These are phyloP conservation scores for Sporothrix brasiliensis DNA, from an alignment of 2,329 filamentous ascomycete genomes.

Conservation along the genomic window DNA sequence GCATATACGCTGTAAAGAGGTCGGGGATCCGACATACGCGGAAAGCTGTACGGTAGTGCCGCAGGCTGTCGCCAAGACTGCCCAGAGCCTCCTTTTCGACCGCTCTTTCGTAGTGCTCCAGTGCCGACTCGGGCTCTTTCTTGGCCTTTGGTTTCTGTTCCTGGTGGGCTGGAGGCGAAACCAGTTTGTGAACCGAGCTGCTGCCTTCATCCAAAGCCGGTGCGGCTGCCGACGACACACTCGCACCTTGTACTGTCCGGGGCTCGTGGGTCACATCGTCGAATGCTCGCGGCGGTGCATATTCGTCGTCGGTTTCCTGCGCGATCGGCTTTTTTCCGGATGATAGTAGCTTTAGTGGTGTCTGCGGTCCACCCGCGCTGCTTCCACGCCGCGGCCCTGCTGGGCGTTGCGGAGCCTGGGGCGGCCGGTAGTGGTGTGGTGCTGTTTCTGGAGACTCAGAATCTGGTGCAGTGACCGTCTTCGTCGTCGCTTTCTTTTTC, in stretches of 20 bases:
- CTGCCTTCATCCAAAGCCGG: slow-evolving; percentile 34
- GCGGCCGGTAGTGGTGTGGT: neutral
- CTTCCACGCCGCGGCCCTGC: slow-evolving; percentile 20
- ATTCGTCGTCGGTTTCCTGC: slow-evolving; percentile 46
- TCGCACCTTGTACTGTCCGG: slow-evolving; percentile 21
- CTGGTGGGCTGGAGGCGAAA: neutral
- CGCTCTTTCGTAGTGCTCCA: slow-evolving; percentile 91
- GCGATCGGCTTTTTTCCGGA: slow-evolving; percentile 37
- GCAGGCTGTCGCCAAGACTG: slow-evolving; percentile 83
- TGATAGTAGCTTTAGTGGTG: slow-evolving; percentile 33
- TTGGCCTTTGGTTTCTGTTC: neutral
- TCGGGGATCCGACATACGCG: slow-evolving; percentile 56
- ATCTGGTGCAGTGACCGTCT: neutral
- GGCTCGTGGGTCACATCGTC: slow-evolving; percentile 41
- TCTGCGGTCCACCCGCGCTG: slow-evolving; percentile 32
- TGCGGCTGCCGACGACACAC: too few species aligned
- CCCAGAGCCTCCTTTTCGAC: slow-evolving; percentile 86
- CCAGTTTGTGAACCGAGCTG: neutral
- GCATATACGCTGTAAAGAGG: neutral
- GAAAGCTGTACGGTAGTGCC: slow-evolving; percentile 87
- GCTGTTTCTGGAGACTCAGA: neutral
- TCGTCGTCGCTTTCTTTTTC: neutral
- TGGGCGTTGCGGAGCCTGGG: neutral
- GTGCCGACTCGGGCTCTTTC: slow-evolving; percentile 67
- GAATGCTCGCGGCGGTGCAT: slow-evolving; percentile 43